phyloP scores from a whole-genome alignment of 1,139 yeast genomes.

The Nematodospora anomalae region DNA sequence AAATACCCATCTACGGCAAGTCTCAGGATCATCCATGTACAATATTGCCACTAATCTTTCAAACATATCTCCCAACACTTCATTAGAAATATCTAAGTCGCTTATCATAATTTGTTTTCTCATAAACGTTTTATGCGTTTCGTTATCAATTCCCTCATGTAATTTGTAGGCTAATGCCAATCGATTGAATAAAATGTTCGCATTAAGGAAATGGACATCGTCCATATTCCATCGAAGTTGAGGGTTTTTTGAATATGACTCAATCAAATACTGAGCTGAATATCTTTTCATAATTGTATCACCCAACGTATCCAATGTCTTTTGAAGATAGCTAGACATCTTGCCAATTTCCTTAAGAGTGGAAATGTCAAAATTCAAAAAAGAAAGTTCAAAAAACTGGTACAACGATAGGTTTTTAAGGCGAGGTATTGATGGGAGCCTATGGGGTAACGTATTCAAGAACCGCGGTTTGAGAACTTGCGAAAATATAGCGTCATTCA shows the following conservation, averaged over 20 bases:
- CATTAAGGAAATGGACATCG: slow-evolving; percentile 15
- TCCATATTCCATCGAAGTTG: slow-evolving; percentile 12
- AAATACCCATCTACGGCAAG: slow-evolving; percentile 17
- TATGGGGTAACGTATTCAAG: slow-evolving; percentile 1
- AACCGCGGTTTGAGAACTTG: slow-evolving; percentile 3
- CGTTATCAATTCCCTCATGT: slow-evolving; percentile 9
- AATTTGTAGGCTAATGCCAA: slow-evolving; percentile 16
- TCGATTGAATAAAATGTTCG: slow-evolving; percentile 15
- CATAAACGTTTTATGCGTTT: slow-evolving; percentile 4
- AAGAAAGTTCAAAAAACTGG: background rate
- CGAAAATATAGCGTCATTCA: slow-evolving; percentile 4
- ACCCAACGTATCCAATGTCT: slow-evolving; percentile 17
- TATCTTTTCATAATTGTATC: slow-evolving; percentile 16
- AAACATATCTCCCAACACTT: slow-evolving; percentile 17
- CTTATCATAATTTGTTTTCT: slow-evolving; percentile 1
- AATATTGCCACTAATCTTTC: slow-evolving; percentile 17
- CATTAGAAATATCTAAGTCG: slow-evolving; percentile 8
- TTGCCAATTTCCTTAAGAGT: too few species aligned
- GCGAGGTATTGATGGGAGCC: slow-evolving; percentile 7
- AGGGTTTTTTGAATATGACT: slow-evolving; percentile 6
- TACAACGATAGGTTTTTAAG: background rate
- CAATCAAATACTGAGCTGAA: slow-evolving; percentile 13
- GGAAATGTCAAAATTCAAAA: too few species aligned
- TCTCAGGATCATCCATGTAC: slow-evolving; percentile 15
- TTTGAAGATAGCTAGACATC: too few species aligned